These are phyloP conservation scores for Hypoxylon perforatum DNA, from an alignment of 495 filamentous ascomycete genomes.

Conservation along the genomic window DNA sequence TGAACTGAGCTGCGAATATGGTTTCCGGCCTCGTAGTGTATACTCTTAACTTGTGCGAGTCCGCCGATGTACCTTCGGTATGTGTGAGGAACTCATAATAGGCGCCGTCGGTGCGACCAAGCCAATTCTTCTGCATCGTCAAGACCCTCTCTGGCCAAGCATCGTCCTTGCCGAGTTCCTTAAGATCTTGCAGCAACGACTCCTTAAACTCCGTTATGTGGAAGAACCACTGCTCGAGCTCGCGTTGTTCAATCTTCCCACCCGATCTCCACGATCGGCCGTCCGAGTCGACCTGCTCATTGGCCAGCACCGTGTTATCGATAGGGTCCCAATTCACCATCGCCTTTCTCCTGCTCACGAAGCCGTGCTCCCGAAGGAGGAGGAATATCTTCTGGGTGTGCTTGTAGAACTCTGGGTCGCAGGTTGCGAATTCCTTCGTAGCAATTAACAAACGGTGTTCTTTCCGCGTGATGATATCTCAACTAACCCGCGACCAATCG, in stretches of 20 bases:
- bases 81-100: constrained; percentile 71
- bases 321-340: constrained; percentile 91
- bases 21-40: constrained; percentile 90
- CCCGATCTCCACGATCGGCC: constrained; percentile 90
- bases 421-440: constrained; percentile 81
- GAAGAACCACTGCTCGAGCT: constrained; percentile 91
- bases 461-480: constrained; percentile 16
- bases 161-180: constrained; percentile 67
- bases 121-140: constrained; percentile 89
- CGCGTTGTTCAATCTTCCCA: constrained; percentile 81
- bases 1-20: constrained; percentile 82
- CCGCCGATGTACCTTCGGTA: constrained; percentile 53
- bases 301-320: constrained; percentile 88
- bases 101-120: constrained; percentile 80
- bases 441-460: constrained; percentile 21
- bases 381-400: constrained; percentile 90
- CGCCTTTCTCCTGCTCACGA: constrained; percentile 83
- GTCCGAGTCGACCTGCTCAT: constrained; percentile 88
- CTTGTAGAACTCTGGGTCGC: constrained; percentile 84
- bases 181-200: constrained; percentile 76
- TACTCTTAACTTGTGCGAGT: constrained; percentile 61
- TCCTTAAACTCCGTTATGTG: constrained; percentile 83
- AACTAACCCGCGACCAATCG: constrained; percentile 82
- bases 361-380: constrained; percentile 72
- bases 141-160: constrained; percentile 85